Evolutionary conservation across 139 green algal species (phyloP).

Genomic region (Picochlorum costavermella): DNA sequence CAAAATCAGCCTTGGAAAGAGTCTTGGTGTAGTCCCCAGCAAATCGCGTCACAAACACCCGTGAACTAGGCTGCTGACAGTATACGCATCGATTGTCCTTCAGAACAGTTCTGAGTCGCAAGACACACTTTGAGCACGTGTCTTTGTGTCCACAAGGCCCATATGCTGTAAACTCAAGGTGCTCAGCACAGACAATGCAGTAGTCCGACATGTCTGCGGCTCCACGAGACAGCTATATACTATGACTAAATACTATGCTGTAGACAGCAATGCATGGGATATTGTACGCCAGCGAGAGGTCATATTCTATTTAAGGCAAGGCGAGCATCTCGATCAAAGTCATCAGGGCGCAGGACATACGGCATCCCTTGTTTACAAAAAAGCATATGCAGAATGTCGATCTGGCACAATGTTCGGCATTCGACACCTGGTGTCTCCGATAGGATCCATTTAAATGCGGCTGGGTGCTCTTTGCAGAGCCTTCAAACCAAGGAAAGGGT

Average conservation of each 20-base stretch:
- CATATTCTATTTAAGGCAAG: no score
- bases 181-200: conserved; percentile 84
- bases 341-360: no score
- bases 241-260: no score
- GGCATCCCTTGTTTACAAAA: no score
- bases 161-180: conserved; percentile 69
- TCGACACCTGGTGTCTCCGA: background rate
- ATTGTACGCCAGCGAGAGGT: no score
- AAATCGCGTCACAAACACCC: conserved; percentile 66
- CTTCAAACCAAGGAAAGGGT: conserved; percentile 26
- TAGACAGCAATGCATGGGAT: no score
- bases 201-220: conserved; percentile 14
- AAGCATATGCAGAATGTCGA: no score
- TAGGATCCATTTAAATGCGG: conserved; percentile 37
- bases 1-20: conserved; percentile 45
- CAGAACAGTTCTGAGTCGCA: conserved; percentile 73
- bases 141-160: conserved; percentile 82
- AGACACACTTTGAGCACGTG: conserved; percentile 70
- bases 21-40: conserved; percentile 64
- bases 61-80: conserved; percentile 52
- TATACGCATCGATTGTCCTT: conserved; percentile 77
- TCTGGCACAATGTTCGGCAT: background rate
- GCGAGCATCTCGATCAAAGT: no score
- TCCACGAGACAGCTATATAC: no score
- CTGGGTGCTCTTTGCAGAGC: conserved; percentile 27